Evolutionary conservation across 1,284 basidiomycete genomes (phyloP), one percentile per base, ranked within the genome.

Genomic region (Sphaerobolus stellatus): DNA sequence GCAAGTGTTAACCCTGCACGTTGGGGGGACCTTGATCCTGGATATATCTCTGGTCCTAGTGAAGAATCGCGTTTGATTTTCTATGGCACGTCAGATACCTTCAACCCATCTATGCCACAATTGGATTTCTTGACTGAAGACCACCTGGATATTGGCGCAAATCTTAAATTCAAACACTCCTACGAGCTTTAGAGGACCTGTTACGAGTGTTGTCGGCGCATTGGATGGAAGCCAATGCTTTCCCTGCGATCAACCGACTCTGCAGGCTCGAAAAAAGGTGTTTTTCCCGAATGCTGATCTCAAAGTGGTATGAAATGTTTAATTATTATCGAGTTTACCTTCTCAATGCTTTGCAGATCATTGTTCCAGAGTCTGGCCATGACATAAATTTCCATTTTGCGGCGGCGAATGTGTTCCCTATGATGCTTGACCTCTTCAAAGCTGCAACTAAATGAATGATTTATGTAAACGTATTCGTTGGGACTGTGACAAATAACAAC

Each of bases 151-250:
- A 47, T 6, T 6, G 20, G 8, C 6, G 7, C 28, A 25, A 11
- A 5, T 9, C 8, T 8, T 6, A 18, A 47, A 29, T 45, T 43
- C n/a, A 38, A 28, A 5, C 51, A 53, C 43, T 2, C 28, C 43
- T 2, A 43, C 44, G 9, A 43, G 51, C 45, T 53, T 18, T 28
- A 45, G 16, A 22, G 43, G 27, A 5, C 41, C 41, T 13, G 51
- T 53, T 4, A 33, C 43, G 11, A 29, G 38, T 9, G 18, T 53
- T 7, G 44, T 53, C 13, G 51, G 51, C 7, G 29, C 28, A 13
- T 33, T 53, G n/a, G 51, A 53, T 43, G 11, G 36, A 22, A 13
- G 18, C 22, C 51, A 53, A 28, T 53, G 51, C 25, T 31, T 36
- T 5, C 13, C 25, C 28, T 38, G 36, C 22, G 36, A 4, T 38